These are phyloP conservation scores for Cornus suecica DNA, from an alignment of 148 eudicot genomes.

Conservation along the genomic window DNA sequence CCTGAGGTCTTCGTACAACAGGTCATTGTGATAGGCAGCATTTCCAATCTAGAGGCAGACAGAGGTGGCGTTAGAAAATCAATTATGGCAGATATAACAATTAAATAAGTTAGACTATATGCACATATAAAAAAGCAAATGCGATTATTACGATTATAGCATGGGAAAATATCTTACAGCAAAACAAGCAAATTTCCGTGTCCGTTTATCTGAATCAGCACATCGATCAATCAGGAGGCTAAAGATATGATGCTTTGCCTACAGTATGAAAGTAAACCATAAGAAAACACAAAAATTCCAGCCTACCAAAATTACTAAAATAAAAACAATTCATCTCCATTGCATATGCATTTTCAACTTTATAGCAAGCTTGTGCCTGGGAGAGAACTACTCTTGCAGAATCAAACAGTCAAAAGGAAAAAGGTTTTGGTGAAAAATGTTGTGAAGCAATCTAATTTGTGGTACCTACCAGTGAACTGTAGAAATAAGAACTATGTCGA, in stretches of 20 bases:
- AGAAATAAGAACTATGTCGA: conserved; percentile 90
- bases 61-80: background rate
- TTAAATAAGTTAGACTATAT: background rate
- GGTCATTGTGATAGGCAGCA: conserved; percentile 87
- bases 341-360: background rate
- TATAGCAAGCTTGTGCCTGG: background rate
- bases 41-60: conserved; percentile 66
- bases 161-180: conserved; percentile 53
- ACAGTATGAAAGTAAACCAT: conserved; percentile 11
- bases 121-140: background rate
- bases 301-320: background rate
- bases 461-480: conserved; percentile 59
- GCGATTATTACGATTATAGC: background rate
- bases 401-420: background rate
- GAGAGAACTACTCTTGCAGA: background rate
- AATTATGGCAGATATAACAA: background rate
- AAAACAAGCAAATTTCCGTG: conserved; percentile 95
- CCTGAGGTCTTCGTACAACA: conserved; percentile 76
- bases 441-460: background rate
- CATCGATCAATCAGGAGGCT: conserved; percentile 77
- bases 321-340: background rate
- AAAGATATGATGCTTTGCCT: conserved; percentile 70
- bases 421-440: background rate
- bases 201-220: conserved; percentile 80
- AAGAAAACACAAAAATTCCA: background rate